A percentile compares a stretch with the other conserved stretches of the same genome.
These are phyloP conservation scores for Coemansia asiatica DNA, from an alignment of 192 early-diverging fungal species.

Conservation along the genomic window DNA sequence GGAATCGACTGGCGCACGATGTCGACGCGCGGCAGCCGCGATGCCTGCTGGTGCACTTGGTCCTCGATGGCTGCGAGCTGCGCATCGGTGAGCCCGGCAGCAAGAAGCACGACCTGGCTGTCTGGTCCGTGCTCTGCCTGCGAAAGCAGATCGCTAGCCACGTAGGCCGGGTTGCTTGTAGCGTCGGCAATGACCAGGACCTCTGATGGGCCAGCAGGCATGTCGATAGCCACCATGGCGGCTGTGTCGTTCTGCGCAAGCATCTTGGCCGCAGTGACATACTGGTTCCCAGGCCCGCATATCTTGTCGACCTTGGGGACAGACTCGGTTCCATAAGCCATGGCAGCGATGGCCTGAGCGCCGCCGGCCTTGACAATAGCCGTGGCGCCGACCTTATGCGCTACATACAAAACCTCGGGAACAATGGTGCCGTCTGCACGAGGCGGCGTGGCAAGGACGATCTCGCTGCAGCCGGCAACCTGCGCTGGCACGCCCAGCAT, in stretches of 20 bases:
- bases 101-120: slow-evolving; percentile 93
- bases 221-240: slow-evolving; percentile 94
- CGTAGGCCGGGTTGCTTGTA: slow-evolving; percentile 81
- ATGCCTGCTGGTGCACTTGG: slow-evolving; percentile 81
- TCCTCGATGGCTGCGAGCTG: slow-evolving; percentile 74
- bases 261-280: slow-evolving; percentile 99
- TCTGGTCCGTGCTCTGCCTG: slow-evolving; percentile 98
- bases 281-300: slow-evolving; percentile 99
- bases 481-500: slow-evolving; percentile 98
- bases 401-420: slow-evolving; percentile 98
- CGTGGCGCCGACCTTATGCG: slow-evolving; percentile 93
- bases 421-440: slow-evolving; percentile 85
- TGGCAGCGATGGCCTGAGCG: slow-evolving; percentile 96
- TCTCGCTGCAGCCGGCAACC: slow-evolving; percentile 93
- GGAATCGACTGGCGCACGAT: slow-evolving; percentile 87
- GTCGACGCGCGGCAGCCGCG: slow-evolving; percentile 77
- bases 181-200: slow-evolving; percentile 95
- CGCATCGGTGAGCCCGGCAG: slow-evolving; percentile 68
- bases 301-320: slow-evolving; percentile 99
- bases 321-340: slow-evolving; percentile 97
- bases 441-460: slow-evolving; percentile 95
- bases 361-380: slow-evolving; percentile 92
- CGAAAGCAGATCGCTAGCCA: slow-evolving; percentile 91
- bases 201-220: slow-evolving; percentile 99
- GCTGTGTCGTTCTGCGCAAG: slow-evolving; percentile 90